Percentiles rank a stretch among this genome's conserved stretches.
Conservation (phyloP, 306 rosid genomes). For the Comarum palustre region DNA sequence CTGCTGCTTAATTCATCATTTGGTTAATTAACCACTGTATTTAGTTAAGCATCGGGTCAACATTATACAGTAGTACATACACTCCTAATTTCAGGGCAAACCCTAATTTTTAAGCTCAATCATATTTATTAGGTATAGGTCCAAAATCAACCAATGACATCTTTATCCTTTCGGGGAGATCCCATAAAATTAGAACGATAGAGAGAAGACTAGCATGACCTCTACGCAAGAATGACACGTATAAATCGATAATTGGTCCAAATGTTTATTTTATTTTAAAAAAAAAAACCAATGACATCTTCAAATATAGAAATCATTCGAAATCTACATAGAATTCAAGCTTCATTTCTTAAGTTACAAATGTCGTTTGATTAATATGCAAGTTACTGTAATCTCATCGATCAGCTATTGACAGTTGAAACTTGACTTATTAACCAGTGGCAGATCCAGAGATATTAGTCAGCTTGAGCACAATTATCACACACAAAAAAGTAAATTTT, state of each 20-base stretch:
- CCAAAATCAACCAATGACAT: neutral
- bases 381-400: neutral
- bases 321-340: neutral
- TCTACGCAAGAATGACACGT: too few relatives aligned
- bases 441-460: too few relatives aligned
- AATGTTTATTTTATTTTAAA: too few relatives aligned
- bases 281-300: neutral
- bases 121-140: neutral
- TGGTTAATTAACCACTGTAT: neutral
- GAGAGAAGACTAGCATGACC: too few relatives aligned
- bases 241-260: too few relatives aligned
- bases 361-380: neutral
- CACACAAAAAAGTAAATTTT: too few relatives aligned
- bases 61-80: neutral
- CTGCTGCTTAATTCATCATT: slow-evolving; percentile 5
- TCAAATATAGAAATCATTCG: neutral
- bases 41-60: slow-evolving; percentile 2
- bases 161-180: too few relatives aligned
- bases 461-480: too few relatives aligned
- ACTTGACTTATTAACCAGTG: too few relatives aligned
- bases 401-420: slow-evolving; percentile 1
- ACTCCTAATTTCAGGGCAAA: slow-evolving; percentile 1
- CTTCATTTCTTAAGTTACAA: neutral
- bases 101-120: neutral
- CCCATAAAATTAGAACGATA: too few relatives aligned